These are phyloP conservation scores for Fusarium oligoseptatum DNA, from an alignment of 2,329 filamentous ascomycete genomes.

Conservation along the genomic window DNA sequence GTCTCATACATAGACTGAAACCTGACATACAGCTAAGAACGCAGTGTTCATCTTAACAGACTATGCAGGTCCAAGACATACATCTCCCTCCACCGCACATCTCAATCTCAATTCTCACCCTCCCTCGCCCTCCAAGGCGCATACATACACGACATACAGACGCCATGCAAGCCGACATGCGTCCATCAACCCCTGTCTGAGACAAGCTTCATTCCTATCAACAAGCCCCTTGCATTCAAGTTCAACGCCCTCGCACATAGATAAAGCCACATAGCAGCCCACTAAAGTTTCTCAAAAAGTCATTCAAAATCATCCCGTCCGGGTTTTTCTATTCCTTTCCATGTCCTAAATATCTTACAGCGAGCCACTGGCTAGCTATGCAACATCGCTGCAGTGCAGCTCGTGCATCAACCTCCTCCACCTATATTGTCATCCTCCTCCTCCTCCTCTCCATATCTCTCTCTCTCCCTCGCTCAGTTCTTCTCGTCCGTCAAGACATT, in stretches of 20 bases:
- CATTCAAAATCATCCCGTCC: conserved; percentile 33
- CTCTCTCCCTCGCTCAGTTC: conserved; percentile 4
- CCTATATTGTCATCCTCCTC: neutral
- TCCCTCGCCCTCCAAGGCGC: neutral
- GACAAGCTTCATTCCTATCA: conserved; percentile 26
- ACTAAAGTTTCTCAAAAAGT: conserved; percentile 6
- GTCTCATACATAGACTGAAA: neutral
- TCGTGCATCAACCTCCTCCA: conserved; percentile 24
- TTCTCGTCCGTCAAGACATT: conserved; percentile 42
- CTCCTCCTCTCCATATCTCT: neutral
- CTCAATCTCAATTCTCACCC: conserved; percentile 1
- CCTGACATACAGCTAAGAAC: neutral
- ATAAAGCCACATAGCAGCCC: conserved; percentile 17
- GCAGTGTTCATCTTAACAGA: neutral
- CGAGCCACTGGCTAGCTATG: conserved; percentile 7
- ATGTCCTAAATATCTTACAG: conserved; percentile 36
- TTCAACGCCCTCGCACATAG: conserved; percentile 5
- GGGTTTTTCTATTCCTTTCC: conserved; percentile 36
- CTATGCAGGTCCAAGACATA: conserved; percentile 22
- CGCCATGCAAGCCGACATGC: neutral
- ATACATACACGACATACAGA: conserved; percentile 6
- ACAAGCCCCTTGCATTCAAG: conserved; percentile 19
- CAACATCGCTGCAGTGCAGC: conserved; percentile 32
- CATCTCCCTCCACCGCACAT: conserved; percentile 1
- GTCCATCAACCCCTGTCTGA: conserved; percentile 22